phyloP scores from a whole-genome alignment of 2,329 filamentous ascomycete species.

The Scytalidium lignicola region DNA sequence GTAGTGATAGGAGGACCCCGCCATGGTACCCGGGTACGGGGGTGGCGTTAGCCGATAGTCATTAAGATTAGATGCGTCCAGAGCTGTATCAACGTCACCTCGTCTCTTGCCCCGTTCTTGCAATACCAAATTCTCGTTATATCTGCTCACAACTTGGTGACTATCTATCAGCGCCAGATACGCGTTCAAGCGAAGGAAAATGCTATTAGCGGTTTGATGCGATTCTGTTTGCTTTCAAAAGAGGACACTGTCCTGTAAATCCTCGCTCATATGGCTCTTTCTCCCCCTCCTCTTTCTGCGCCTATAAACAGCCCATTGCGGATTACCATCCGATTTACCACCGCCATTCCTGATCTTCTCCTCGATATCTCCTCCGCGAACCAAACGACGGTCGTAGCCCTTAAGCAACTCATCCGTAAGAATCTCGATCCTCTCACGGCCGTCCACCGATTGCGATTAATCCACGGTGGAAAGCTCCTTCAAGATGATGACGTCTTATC shows the following conservation, averaged over 20 bases:
- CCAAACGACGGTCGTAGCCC: slow-evolving; percentile 66
- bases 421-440: slow-evolving; percentile 59
- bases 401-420: slow-evolving; percentile 77
- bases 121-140: background rate
- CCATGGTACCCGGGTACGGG: too few species aligned
- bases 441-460: slow-evolving; percentile 74
- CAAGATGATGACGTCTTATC: slow-evolving; percentile 66
- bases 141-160: background rate
- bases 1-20: background rate
- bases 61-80: background rate
- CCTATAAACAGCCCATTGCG: slow-evolving; percentile 46
- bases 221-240: background rate
- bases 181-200: background rate
- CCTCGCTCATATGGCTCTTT: background rate
- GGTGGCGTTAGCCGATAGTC: background rate
- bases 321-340: slow-evolving; percentile 86
- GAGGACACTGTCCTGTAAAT: background rate
- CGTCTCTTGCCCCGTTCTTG: background rate
- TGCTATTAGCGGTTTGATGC: background rate
- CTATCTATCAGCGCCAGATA: background rate
- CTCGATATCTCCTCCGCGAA: slow-evolving; percentile 67
- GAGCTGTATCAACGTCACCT: background rate
- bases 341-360: slow-evolving; percentile 74
- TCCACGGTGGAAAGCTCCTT: slow-evolving; percentile 83
- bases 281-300: background rate